phyloP scores from a whole-genome alignment of 148 eudicot species.

The Camellia sinensis region DNA sequence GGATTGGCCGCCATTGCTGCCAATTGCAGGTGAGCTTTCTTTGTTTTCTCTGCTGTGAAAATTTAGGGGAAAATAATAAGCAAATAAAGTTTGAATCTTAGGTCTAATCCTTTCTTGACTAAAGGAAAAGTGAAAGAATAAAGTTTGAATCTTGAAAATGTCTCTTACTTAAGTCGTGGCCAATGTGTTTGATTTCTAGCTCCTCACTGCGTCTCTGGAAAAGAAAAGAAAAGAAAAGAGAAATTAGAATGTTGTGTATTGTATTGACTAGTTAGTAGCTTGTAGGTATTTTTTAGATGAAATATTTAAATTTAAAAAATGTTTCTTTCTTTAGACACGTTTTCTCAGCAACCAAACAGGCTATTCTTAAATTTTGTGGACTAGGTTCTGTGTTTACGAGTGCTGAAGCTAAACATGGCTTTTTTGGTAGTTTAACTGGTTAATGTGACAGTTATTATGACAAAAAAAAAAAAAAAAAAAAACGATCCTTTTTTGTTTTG shows the following conservation, averaged over 20 bases:
- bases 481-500: background rate
- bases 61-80: background rate
- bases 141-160: conserved; percentile 5
- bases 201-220: background rate
- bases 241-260: background rate
- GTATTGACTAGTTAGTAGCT: background rate
- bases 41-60: background rate
- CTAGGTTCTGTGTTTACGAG: background rate
- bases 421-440: too few relatives aligned
- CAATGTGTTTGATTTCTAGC: background rate
- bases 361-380: background rate
- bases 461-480: too few relatives aligned
- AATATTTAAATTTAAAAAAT: background rate
- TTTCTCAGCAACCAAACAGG: background rate
- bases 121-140: background rate
- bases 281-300: background rate
- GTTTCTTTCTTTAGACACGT: background rate
- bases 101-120: background rate
- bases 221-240: background rate
- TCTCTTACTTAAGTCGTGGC: background rate
- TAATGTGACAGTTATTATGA: background rate
- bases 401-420: too few relatives aligned
- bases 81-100: conserved; percentile 9
- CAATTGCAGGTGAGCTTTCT: conserved; percentile 54
- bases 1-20: conserved; percentile 74